Base-by-base conservation (phyloP, 2,329 filamentous ascomycete species). In the Colletotrichum chlorophyti region DNA sequence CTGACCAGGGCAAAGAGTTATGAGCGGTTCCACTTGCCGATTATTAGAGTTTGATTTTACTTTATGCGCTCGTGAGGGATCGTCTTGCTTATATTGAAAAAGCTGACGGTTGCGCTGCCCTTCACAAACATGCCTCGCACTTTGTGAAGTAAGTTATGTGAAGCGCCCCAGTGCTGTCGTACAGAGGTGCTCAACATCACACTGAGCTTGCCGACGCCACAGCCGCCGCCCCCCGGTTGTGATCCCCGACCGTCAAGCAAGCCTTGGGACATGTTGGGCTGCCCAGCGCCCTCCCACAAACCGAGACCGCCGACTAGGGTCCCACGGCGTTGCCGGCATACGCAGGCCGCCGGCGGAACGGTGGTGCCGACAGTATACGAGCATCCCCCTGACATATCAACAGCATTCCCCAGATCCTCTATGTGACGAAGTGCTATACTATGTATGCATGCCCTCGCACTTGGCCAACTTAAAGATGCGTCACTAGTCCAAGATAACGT, bases 31-130 rank as follows among this genome's bases (percentile, higher is more conserved):
- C 57, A 60, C 57, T 57, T 60, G 51, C 51, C 57, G 51, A 19
- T 57, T 38, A 50, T 45, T 49, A 55, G 40, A 60, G 51, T 60
- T 60, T 60, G 51, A 41, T 46, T 55, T 57, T 57, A 50, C 57
- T 60, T 60, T 57, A 57, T 60, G 57, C 55, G 51, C 45, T 41
- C 26, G 55, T 45, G 31, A 27, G 17, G 38, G 51, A 55, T 59
- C 43, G 51, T 49, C 51, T 55, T 48, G 38, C 17, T 26, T 45
- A 50, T 24, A 55, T 50, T 37, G 32, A 17, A 53, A 23, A 27
- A 40, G 46, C 34, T 15, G 35, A 19, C 51, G 19, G 43, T 43
- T 27, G 32, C 45, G 57, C 57, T 32, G n/a, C 57, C 14, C 40
- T 55, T 34, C 32, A 41, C 12, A 37, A 53, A 37, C 17, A 14